A percentile compares a stretch with the other conserved stretches of the same genome.
Conservation (phyloP, 345 rosid genomes). For the Gossypium stocksii region DNA sequence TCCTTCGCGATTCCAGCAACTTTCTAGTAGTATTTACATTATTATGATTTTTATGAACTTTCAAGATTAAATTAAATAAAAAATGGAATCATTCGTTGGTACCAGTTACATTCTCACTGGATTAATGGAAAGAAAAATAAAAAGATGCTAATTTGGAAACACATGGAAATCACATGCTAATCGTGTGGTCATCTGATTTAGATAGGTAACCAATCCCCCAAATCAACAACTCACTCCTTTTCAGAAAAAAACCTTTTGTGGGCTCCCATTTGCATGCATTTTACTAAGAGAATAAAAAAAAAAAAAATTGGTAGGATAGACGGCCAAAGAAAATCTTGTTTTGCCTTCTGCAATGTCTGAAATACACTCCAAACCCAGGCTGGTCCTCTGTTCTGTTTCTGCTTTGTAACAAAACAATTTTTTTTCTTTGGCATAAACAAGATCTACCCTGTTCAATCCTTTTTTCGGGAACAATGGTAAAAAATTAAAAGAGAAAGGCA, state of each 20-base stretch:
- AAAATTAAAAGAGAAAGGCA: background rate
- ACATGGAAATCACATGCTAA: background rate
- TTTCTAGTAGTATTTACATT: too few relatives aligned
- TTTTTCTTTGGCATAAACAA: background rate
- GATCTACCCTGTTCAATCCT: background rate
- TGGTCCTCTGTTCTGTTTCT: constrained; percentile 1
- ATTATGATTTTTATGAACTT: background rate
- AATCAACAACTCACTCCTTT: background rate
- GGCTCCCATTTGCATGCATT: background rate
- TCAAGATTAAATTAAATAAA: background rate
- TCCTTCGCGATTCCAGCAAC: background rate
- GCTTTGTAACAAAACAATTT: background rate
- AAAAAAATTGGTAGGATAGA: background rate
- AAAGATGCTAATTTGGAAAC: background rate
- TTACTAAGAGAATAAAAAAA: background rate
- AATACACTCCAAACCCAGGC: background rate
- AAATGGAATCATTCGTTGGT: background rate
- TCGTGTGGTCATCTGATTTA: background rate
- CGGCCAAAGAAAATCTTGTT: background rate
- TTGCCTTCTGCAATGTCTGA: background rate
- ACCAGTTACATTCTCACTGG: too few relatives aligned
- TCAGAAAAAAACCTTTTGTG: background rate
- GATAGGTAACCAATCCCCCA: background rate
- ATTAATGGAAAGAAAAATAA: background rate
- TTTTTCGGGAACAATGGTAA: background rate